These are phyloP conservation scores for Zygosaccharomyces sapae DNA, from an alignment of 1,139 yeast genomes.

Conservation along the genomic window DNA sequence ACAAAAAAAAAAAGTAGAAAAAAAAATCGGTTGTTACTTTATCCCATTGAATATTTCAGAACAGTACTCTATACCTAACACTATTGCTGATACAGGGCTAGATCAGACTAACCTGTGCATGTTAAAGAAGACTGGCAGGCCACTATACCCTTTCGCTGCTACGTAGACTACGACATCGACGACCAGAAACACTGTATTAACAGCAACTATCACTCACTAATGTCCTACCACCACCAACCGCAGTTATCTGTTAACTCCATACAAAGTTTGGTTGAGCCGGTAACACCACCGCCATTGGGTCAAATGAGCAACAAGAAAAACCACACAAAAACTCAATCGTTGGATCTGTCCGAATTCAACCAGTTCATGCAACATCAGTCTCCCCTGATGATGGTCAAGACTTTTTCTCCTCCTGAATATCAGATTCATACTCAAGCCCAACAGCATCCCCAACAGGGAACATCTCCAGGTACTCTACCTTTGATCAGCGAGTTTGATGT, in stretches of 20 bases:
- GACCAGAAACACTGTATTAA: too few species aligned
- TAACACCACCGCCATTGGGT: conserved; percentile 35
- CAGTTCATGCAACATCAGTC: conserved; percentile 26
- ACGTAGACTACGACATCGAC: conserved; percentile 4
- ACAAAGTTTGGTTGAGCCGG: conserved; percentile 41
- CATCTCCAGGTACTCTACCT: conserved; percentile 19
- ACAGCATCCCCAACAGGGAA: not conserved
- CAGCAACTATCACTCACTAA: conserved; percentile 7
- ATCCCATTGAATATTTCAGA: not conserved
- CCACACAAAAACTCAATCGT: conserved; percentile 35
- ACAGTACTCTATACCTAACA: not conserved
- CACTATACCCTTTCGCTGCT: conserved; percentile 14
- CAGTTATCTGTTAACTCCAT: conserved; percentile 39
- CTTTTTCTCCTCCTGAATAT: conserved; percentile 10
- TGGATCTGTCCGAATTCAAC: conserved; percentile 33
- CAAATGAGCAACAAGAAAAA: conserved; percentile 33
- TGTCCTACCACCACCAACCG: conserved; percentile 31
- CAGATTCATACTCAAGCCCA: too few species aligned
- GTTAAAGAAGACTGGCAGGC: conserved; percentile 12
- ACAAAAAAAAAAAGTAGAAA: not conserved
- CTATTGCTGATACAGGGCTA: not conserved
- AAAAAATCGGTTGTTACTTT: not conserved
- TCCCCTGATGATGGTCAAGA: conserved; percentile 16
- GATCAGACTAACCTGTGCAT: conserved; percentile 1
- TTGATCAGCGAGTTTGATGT: conserved; percentile 29